A percentile compares a stretch with the other conserved stretches of the same genome.
Evolutionary conservation across 352 stramenopile genomes (phyloP).

Genomic region (Globisporangium cederbergense): DNA sequence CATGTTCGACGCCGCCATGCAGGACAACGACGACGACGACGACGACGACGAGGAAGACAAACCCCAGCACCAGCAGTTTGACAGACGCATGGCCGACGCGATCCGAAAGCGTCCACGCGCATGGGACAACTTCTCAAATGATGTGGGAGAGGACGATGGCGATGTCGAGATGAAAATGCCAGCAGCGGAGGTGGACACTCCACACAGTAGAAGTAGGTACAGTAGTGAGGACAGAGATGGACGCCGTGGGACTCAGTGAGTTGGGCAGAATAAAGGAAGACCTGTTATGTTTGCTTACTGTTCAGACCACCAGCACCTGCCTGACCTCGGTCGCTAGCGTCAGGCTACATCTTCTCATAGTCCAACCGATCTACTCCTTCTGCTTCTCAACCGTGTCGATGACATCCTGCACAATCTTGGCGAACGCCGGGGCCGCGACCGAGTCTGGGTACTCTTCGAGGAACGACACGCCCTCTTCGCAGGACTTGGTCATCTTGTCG

Average conservation of each 20-base stretch:
- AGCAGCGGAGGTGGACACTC: not conserved
- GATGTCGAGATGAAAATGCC: conserved; percentile 1
- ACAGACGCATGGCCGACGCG: not conserved
- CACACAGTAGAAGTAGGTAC: conserved; percentile 1
- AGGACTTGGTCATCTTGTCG: conserved; percentile 94
- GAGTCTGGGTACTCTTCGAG: conserved; percentile 86
- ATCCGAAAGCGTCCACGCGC: conserved; percentile 3
- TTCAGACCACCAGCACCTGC: not conserved
- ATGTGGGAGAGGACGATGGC: not conserved
- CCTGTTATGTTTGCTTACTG: not conserved
- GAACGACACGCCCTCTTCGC: conserved; percentile 95
- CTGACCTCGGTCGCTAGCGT: not conserved
- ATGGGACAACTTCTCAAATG: not conserved
- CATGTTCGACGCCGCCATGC: conserved; percentile 6
- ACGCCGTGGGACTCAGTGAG: not conserved
- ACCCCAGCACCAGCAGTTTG: not conserved
- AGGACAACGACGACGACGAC: not conserved
- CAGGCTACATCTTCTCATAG: not conserved
- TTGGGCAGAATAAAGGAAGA: not conserved
- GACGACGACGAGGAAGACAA: conserved; percentile 6
- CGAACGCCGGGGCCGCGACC: conserved; percentile 64
- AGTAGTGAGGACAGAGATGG: not conserved
- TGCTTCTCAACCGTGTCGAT: conserved; percentile 54
- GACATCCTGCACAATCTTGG: conserved; percentile 69
- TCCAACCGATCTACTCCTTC: conserved; percentile 5